Base-by-base conservation (phyloP, 2,329 filamentous ascomycete species). In the Raffaelea deltoideospora region DNA sequence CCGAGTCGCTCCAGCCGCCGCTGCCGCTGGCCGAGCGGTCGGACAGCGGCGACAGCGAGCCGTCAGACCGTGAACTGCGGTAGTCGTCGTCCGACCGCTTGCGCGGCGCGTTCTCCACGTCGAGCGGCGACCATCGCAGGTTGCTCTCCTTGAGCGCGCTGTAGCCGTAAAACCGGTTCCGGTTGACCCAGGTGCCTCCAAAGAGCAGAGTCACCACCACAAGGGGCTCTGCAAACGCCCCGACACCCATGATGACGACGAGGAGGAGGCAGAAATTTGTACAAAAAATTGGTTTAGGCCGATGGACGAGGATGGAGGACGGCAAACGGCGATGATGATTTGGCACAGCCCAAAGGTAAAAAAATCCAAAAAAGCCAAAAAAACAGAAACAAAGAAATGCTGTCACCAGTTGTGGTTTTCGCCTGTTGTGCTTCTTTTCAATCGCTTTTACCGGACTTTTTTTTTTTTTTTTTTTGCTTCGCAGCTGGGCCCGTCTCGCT, bases 131-230 rank as follows among this genome's bases (percentile, higher is more conserved):
- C 37, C 13, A 34, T 27, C 38, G 43, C 22, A 33, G 39, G 22
- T 35, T 37, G 36, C 24, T 45, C 36, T 37, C 37, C 21, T 20
- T 45, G 57, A 11, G 52, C 46, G 23, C 11, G 27, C 27, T 22
- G 19, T 31, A 22, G 27, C 17, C 2, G 33, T 37, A 48, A 54
- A 41, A 7, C 24, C 8, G 17, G 24, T 67, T 61, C 29, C 72
- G 63, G 49, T 79, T 78, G 45, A 78, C 62, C 60, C 69, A 70
- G 14, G 72, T 74, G 20, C 74, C 73, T 38, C 69, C 67, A 40
- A 73, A 65, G 13, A 79, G 62, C 19, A 79, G 59, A 18, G 63
- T 59, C 36, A 76, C 56, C 23, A 79, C 72, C 3, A 74, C 61
- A 13, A 75, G 54, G n/a, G 73, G 74, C 47, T 79, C 74, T 37